Evolutionary conservation across 495 filamentous ascomycete genomes (phyloP), one percentile per base, ranked within the genome.

Genomic region (Neurospora intermedia): DNA sequence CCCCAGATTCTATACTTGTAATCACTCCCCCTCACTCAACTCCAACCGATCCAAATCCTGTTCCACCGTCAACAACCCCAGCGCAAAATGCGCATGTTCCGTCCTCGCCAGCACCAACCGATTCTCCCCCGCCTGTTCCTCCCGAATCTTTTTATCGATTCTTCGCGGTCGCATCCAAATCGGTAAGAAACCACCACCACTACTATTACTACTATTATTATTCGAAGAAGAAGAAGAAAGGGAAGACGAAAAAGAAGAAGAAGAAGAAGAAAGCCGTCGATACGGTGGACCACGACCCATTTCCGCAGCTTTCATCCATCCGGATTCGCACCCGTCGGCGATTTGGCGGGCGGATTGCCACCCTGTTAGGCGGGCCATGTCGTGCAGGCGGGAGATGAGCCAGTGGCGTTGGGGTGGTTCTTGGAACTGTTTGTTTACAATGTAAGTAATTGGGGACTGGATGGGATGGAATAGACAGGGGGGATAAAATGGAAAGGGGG

Each of bases 321-420:
- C 87, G 15, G 87, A 89, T 79, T 98, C 94, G 80, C 93, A 97
- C 3, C 94, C 94, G 66, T 87, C 81, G 13, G 93, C 92, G 72
- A 98, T 93, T 43, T 93, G 87, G 45, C 89, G 85, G 27, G 93
- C 90, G 2, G 89, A 91, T 76, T 93, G 91, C 92, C 93, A 98
- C 1, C 96, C 96, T 0, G 94, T 97, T 45, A 96, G 83, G 7
- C 90, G 89, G 4, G 91, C 87, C 43, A 97, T 89, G 78, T 93
- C 88, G 72, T 88, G 87, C 23, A 98, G 83, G 18, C 91, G 89
- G 42, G 84, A 83, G 74, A 97, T 87, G 0, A 89, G 86, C 92
- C 93, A 97, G 46, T 85, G 85, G 2, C 96, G 88, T 78, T 98
- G 94, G 3, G 80, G 82, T 16, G 87, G 74, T 74, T 92, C 86